Evolutionary conservation across 1,284 basidiomycete species (phyloP), one percentile per base, ranked within the genome.

Genomic region (Hemileia vastatrix): DNA sequence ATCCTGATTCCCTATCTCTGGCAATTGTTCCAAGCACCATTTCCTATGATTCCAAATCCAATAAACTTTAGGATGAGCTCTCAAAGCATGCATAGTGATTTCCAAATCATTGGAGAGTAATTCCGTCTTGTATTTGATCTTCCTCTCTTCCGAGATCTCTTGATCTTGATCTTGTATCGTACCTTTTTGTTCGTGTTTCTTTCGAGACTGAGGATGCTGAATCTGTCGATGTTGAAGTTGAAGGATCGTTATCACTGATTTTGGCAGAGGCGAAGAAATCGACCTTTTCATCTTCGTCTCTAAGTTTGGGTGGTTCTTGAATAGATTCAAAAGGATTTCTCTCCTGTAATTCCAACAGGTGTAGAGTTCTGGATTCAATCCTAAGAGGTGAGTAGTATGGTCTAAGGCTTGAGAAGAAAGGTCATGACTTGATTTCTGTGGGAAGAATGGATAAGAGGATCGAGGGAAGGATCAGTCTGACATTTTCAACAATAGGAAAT

Each of bases 21-120:
- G 78, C 15, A 93, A 81, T 57, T 86, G 83, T 73, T 87, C 85
- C 3, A 96, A 82, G 71, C 90, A 91, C 93, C 93, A 96, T 70
- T 86, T 81, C 36, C 92, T 83, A 71, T 96, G 91, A 71, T 91
- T 94, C 93, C 92, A 96, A 67, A 95, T 90, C 85, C 88, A 90
- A 75, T 96, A 96, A 11, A 93, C 86, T 73, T 96, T 96, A 5
- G 92, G 92, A 72, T 92, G 85, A 8, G 82, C 79, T 70, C 86
- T 86, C 50, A 96, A 82, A 15, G 86, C 85, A 6, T 80, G 77
- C 71, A 86, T 87, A 0, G 91, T 95, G 76, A 91, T 80, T 1
- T 81, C 78, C 18, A 96, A 77, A 64, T 96, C 92, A 43, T 82
- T 79, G 1, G 82, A 78, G 1, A 58, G 48, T 19, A 33, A 33